Percentiles rank a stretch among this genome's conserved stretches.
Evolutionary conservation across 768 basidiomycete genomes (phyloP).

Genomic region (Melanogaster broomeanus): DNA sequence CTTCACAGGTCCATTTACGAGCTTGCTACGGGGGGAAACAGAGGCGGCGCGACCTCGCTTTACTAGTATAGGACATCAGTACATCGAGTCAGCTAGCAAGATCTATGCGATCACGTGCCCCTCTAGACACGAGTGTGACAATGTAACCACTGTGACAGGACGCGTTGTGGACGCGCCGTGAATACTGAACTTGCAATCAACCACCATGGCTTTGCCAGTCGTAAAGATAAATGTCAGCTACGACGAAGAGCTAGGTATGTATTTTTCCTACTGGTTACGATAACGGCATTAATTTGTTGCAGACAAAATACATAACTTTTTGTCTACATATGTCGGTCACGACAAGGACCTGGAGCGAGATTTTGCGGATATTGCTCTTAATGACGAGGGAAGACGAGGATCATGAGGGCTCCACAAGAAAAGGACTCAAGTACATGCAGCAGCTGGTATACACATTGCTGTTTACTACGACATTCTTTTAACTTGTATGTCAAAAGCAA

Average conservation of each 20-base stretch:
- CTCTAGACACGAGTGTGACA: constrained; percentile 4
- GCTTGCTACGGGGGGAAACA: too few species aligned
- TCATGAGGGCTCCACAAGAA: constrained; percentile 34
- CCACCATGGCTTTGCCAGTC: constrained; percentile 66
- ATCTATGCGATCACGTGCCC: constrained; percentile 14
- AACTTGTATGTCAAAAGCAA: constrained; percentile 57
- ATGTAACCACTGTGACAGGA: constrained; percentile 28
- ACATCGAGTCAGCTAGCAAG: too few species aligned
- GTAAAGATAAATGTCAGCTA: constrained; percentile 65
- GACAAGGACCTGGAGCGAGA: constrained; percentile 67
- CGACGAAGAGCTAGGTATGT: constrained; percentile 67
- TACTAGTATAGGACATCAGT: too few species aligned
- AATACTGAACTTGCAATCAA: constrained; percentile 9
- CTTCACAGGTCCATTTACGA: too few species aligned
- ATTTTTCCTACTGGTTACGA: not conserved
- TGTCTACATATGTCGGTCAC: constrained; percentile 65
- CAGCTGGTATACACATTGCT: constrained; percentile 64
- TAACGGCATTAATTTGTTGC: constrained; percentile 7
- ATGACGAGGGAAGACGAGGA: constrained; percentile 47
- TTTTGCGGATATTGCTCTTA: constrained; percentile 71
- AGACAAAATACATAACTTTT: constrained; percentile 73
- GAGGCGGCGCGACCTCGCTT: too few species aligned
- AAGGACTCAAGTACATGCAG: constrained; percentile 73
- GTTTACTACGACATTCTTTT: constrained; percentile 19
- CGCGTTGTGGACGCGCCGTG: constrained; percentile 25